phyloP scores from a whole-genome alignment of 2,329 filamentous ascomycete genomes.

The Stemphylium vesicarium region DNA sequence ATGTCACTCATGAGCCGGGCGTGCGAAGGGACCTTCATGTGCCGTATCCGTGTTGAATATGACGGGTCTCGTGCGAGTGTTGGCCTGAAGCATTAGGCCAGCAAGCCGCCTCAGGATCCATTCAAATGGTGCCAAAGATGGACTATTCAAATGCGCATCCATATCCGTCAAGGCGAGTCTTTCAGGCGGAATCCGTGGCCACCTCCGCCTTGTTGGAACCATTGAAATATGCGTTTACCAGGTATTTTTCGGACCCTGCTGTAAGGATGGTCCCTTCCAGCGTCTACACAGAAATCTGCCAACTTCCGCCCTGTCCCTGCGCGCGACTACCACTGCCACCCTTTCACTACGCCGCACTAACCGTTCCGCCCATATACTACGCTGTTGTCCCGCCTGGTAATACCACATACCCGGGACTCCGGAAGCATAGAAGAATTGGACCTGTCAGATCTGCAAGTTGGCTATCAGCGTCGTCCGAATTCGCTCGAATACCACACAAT shows the following conservation, averaged over 20 bases:
- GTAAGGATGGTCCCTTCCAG: constrained; percentile 29
- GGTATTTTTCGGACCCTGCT: constrained; percentile 16
- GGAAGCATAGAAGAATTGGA: constrained; percentile 16
- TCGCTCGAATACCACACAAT: constrained; percentile 33
- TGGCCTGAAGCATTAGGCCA: constrained; percentile 29
- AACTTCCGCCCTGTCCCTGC: constrained; percentile 29
- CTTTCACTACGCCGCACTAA: constrained; percentile 28
- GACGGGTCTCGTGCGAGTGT: constrained; percentile 25
- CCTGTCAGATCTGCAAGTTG: constrained; percentile 23
- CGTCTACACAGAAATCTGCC: constrained; percentile 25
- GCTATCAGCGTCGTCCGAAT: constrained; percentile 32
- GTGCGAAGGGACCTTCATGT: constrained; percentile 27
- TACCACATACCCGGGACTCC: constrained; percentile 30
- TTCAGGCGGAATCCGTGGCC: constrained; percentile 10
- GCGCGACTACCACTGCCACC: constrained; percentile 24
- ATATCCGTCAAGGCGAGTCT: constrained; percentile 31
- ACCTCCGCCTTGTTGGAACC: constrained; percentile 26
- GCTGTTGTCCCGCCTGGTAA: constrained; percentile 28
- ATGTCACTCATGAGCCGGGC: constrained; percentile 26
- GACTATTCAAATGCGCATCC: constrained; percentile 24
- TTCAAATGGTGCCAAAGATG: constrained; percentile 16
- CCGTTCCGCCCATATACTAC: constrained; percentile 33
- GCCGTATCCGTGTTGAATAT: constrained; percentile 25
- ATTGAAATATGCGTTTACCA: constrained; percentile 18
- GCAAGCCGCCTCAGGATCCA: constrained; percentile 31